A percentile compares a stretch with the other conserved stretches of the same genome.
Conservation (phyloP, 805 yeast genomes). For the Candida odintsovae region DNA sequence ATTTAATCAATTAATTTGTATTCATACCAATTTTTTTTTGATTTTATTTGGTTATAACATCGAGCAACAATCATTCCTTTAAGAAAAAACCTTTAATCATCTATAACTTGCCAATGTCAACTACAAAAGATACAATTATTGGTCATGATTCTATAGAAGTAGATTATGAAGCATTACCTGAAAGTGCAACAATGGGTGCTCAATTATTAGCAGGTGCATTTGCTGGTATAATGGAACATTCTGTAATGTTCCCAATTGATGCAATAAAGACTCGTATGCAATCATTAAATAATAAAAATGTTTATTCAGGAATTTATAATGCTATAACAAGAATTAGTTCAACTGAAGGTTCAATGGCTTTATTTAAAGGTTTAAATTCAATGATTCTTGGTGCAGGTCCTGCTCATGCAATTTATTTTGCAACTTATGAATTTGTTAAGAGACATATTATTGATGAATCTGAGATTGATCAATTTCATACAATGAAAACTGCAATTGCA, state of each 20-base stretch:
- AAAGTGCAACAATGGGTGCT: slow-evolving; percentile 72
- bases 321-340: slow-evolving; percentile 75
- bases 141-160: slow-evolving; percentile 35
- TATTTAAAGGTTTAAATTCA: slow-evolving; percentile 92
- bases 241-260: slow-evolving; percentile 94
- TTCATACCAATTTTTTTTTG: no score
- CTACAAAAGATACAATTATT: neutral
- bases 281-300: slow-evolving; percentile 16
- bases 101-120: no score
- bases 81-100: no score
- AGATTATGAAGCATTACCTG: slow-evolving; percentile 91
- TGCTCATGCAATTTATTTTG: slow-evolving; percentile 94
- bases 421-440: slow-evolving; percentile 80
- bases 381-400: slow-evolving; percentile 98
- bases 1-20: no score
- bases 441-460: slow-evolving; percentile 28
- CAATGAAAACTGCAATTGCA: slow-evolving; percentile 76
- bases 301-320: slow-evolving; percentile 44
- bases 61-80: no score
- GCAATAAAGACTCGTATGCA: slow-evolving; percentile 97
- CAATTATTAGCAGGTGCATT: slow-evolving; percentile 92
- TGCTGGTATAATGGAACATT: slow-evolving; percentile 99
- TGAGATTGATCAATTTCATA: slow-evolving; percentile 45
- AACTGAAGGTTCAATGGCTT: slow-evolving; percentile 78
- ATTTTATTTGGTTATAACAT: no score